These are phyloP conservation scores for Dysphania ambrosioides DNA, from an alignment of 148 eudicot genomes.

Conservation along the genomic window DNA sequence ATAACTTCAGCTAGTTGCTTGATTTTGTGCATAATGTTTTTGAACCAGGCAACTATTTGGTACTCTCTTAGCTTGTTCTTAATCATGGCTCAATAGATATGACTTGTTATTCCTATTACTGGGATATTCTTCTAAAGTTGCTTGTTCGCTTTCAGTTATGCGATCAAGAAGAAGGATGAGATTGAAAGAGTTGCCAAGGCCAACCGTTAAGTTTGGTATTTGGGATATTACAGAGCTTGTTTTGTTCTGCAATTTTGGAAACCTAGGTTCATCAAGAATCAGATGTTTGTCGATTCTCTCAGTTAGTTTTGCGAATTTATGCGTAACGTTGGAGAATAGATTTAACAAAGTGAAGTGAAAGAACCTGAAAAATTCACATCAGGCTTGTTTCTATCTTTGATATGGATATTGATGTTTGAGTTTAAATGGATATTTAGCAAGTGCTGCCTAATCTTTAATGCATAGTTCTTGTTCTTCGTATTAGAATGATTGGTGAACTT, in stretches of 20 bases:
- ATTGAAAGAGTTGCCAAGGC: constrained; percentile 40
- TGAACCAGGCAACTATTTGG: background rate
- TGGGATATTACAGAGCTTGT: background rate
- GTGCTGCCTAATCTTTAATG: background rate
- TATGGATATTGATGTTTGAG: background rate
- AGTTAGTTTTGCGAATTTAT: background rate
- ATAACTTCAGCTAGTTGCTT: background rate
- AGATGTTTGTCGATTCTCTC: background rate
- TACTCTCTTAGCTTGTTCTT: background rate
- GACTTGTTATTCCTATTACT: too few species aligned
- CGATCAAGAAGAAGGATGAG: constrained; percentile 40
- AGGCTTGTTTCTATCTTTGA: background rate
- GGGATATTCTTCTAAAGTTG: background rate
- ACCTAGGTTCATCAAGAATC: background rate
- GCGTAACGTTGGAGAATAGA: background rate
- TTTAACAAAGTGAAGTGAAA: background rate
- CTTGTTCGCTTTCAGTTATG: constrained; percentile 22
- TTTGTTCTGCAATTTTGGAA: background rate
- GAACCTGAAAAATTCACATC: background rate
- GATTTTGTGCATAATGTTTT: background rate
- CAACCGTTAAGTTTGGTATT: constrained; percentile 25
- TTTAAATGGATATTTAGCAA: background rate
- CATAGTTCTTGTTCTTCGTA: too few species aligned
- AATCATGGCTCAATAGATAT: too few species aligned
- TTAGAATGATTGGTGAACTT: background rate